Percentiles rank a stretch among this genome's conserved stretches.
These are phyloP conservation scores for Suillus americanus DNA, from an alignment of 768 basidiomycete species.

Conservation along the genomic window DNA sequence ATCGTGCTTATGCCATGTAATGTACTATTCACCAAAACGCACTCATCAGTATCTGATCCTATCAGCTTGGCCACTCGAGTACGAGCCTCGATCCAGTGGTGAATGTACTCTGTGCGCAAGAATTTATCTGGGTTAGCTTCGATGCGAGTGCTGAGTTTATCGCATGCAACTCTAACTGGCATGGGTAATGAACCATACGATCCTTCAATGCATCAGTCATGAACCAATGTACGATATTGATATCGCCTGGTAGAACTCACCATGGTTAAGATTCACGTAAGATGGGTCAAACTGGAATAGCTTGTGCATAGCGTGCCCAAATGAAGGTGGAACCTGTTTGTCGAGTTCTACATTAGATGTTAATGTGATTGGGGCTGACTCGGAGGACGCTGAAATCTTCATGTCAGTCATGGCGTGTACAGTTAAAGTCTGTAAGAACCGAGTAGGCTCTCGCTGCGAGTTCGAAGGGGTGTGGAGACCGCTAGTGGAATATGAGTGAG, in stretches of 20 bases:
- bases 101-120: conserved; percentile 37
- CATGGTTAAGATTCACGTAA: conserved; percentile 67
- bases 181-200: conserved; percentile 58
- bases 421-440: too few relatives aligned
- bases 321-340: conserved; percentile 37
- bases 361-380: neutral
- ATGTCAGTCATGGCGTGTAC: neutral
- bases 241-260: conserved; percentile 30
- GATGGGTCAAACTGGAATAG: conserved; percentile 27
- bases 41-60: conserved; percentile 54
- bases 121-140: conserved; percentile 62
- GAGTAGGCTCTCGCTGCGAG: too few relatives aligned
- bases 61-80: conserved; percentile 48
- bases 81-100: conserved; percentile 40
- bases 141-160: conserved; percentile 38
- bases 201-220: conserved; percentile 34
- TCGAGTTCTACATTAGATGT: conserved; percentile 16
- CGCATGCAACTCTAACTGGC: conserved; percentile 48
- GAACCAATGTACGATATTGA: neutral
- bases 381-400: neutral
- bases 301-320: conserved; percentile 52
- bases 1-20: conserved; percentile 55
- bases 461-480: too few relatives aligned
- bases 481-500: too few relatives aligned
- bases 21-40: conserved; percentile 43